phyloP scores from a whole-genome alignment of 1,139 yeast genomes.

The Candida frijolesensis region DNA sequence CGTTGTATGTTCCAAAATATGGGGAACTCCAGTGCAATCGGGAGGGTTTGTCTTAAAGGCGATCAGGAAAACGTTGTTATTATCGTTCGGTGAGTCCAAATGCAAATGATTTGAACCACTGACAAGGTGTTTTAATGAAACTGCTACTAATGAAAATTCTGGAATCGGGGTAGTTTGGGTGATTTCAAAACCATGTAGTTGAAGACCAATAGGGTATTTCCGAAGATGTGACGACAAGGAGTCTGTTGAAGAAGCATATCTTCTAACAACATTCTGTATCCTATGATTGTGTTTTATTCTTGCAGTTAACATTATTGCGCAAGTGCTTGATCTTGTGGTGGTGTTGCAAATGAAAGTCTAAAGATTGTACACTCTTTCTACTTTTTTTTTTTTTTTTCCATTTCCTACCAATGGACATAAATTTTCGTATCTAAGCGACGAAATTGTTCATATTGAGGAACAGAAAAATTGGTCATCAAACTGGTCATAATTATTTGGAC shows the following conservation, averaged over 20 bases:
- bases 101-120: constrained; percentile 87
- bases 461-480: too few relatives aligned
- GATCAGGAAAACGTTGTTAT: constrained; percentile 84
- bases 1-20: constrained; percentile 92
- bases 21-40: constrained; percentile 92
- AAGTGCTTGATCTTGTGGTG: neutral
- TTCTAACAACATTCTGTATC: neutral
- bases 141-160: constrained; percentile 80
- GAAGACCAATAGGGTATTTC: constrained; percentile 65
- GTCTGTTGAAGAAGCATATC: constrained; percentile 8
- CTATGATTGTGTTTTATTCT: neutral
- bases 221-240: constrained; percentile 20
- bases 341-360: neutral
- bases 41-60: constrained; percentile 96
- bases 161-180: constrained; percentile 70
- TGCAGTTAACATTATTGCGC: constrained; percentile 7
- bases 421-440: too few relatives aligned
- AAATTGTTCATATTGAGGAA: too few relatives aligned
- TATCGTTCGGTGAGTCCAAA: constrained; percentile 71
- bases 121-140: constrained; percentile 61
- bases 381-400: neutral
- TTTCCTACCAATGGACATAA: neutral
- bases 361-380: neutral
- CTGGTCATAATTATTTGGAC: too few relatives aligned
- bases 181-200: constrained; percentile 65